Conservation (phyloP, 768 basidiomycete genomes). For the Amanita subjunquillea region DNA sequence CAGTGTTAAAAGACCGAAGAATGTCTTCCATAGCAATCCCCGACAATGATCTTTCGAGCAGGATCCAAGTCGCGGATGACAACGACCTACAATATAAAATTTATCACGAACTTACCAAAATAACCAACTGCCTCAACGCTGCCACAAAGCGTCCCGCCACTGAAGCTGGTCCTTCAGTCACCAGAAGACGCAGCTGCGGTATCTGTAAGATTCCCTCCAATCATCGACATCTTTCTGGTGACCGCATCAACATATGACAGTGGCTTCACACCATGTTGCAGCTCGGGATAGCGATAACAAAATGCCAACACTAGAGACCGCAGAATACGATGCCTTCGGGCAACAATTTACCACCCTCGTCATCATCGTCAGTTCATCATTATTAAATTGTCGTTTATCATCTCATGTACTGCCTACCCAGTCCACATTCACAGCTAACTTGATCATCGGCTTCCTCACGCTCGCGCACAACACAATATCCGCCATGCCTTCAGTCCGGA, state of each 20-base stretch:
- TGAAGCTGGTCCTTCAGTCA: not conserved
- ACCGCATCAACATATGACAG: not conserved
- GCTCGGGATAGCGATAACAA: not conserved
- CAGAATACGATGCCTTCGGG: constrained; percentile 5
- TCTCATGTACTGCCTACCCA: not conserved
- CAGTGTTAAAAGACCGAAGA: not conserved
- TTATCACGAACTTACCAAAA: not conserved
- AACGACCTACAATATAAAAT: not conserved
- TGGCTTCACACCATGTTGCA: too few relatives aligned
- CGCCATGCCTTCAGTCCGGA: not conserved
- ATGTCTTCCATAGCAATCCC: not conserved
- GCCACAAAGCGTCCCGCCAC: not conserved
- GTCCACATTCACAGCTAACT: constrained; percentile 6
- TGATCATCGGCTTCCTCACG: constrained; percentile 4
- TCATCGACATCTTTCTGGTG: not conserved
- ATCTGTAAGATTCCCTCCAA: not conserved
- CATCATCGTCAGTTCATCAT: constrained; percentile 4
- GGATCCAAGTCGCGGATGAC: not conserved
- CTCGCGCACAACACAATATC: not conserved
- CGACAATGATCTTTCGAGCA: not conserved
- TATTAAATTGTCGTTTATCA: not conserved
- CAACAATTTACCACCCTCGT: constrained; percentile 5
- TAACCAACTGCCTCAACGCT: not conserved
- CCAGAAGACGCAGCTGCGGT: not conserved
- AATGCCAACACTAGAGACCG: not conserved